phyloP scores from a whole-genome alignment of 768 basidiomycete species.

The Boletus reticulatus region DNA sequence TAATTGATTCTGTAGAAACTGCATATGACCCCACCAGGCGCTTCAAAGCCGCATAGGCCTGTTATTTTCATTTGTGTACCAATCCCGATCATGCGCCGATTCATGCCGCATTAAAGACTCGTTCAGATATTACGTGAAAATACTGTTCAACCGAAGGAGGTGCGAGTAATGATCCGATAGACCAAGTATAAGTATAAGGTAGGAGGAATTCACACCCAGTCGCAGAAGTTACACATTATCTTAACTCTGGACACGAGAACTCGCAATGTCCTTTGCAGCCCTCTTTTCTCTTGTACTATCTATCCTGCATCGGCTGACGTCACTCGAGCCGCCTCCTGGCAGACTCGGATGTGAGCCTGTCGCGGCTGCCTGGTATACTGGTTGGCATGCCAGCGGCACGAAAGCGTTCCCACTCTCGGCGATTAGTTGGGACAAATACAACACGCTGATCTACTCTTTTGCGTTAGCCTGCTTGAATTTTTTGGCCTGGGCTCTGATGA shows the following conservation, averaged over 20 bases:
- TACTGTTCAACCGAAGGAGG: too few species aligned
- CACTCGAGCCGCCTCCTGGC: background rate
- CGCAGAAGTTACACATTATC: background rate
- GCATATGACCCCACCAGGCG: too few species aligned
- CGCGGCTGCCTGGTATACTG: slow-evolving; percentile 56
- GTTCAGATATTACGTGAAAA: too few species aligned
- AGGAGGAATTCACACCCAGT: background rate
- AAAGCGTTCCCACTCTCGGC: slow-evolving; percentile 48
- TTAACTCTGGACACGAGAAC: background rate
- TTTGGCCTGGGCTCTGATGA: background rate
- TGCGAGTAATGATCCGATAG: background rate
- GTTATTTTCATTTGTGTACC: too few species aligned
- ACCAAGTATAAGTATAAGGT: slow-evolving; percentile 7
- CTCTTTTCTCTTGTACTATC: background rate
- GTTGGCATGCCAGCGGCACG: slow-evolving; percentile 33
- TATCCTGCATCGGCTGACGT: background rate
- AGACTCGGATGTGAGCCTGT: slow-evolving; percentile 26
- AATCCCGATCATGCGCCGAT: too few species aligned
- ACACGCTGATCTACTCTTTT: slow-evolving; percentile 64
- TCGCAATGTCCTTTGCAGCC: background rate
- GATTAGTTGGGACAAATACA: slow-evolving; percentile 70
- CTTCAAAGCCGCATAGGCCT: too few species aligned
- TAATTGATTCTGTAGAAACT: too few species aligned
- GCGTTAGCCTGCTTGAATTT: slow-evolving; percentile 37
- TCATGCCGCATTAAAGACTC: too few species aligned